Evolutionary conservation across 495 filamentous ascomycete genomes (phyloP).

Genomic region (Lasiosphaeria hispida): DNA sequence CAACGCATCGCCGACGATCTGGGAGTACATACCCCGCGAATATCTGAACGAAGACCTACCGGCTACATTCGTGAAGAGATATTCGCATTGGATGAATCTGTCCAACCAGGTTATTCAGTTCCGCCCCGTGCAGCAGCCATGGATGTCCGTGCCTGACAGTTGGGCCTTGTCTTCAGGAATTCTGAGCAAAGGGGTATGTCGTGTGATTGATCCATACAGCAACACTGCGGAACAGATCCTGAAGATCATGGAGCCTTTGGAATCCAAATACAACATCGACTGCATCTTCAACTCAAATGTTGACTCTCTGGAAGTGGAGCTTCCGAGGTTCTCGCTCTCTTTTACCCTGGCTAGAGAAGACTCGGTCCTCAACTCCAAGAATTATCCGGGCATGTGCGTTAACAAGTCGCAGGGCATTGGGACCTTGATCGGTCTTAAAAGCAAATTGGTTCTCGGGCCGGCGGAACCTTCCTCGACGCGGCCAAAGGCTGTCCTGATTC

Average conservation of each 20-base stretch:
- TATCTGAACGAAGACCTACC: neutral
- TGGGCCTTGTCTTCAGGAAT: neutral
- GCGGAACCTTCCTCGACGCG: slow-evolving; percentile 8
- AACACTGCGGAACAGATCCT: neutral
- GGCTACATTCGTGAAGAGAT: neutral
- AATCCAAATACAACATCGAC: slow-evolving; percentile 6
- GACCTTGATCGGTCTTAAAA: slow-evolving; percentile 53
- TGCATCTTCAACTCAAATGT: slow-evolving; percentile 4
- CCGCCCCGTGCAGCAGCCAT: neutral
- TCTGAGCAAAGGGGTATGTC: neutral
- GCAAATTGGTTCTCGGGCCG: slow-evolving; percentile 50
- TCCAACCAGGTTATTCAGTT: neutral
- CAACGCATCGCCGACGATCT: neutral
- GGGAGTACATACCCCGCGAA: slow-evolving; percentile 1
- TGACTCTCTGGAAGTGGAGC: neutral
- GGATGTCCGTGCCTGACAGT: neutral
- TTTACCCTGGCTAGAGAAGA: no score
- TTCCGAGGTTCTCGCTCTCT: slow-evolving; percentile 4
- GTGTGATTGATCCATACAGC: slow-evolving; percentile 17
- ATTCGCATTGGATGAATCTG: slow-evolving; percentile 6
- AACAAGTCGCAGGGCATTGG: slow-evolving; percentile 51
- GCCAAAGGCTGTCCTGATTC: slow-evolving; percentile 51
- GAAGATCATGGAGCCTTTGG: slow-evolving; percentile 10
- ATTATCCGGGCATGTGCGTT: slow-evolving; percentile 47
- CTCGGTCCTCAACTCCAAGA: slow-evolving; percentile 19